Evolutionary conservation across 768 basidiomycete genomes (phyloP).

Genomic region (Boletellus emodensis): DNA sequence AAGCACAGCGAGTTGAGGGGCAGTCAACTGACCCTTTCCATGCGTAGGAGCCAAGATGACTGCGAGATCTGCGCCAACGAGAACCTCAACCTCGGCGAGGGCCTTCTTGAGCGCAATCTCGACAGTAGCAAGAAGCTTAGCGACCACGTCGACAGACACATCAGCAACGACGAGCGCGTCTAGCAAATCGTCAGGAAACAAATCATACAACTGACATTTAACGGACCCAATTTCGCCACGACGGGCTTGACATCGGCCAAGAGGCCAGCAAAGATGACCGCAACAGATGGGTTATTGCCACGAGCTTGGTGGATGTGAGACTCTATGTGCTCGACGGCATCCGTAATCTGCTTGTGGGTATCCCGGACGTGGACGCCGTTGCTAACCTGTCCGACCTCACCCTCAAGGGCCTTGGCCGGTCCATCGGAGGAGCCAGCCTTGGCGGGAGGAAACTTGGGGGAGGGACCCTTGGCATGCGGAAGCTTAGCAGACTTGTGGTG

Average conservation of each 20-base stretch:
- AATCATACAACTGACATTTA: too few relatives aligned
- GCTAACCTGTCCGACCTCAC: too few relatives aligned
- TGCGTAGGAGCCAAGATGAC: conserved; percentile 25
- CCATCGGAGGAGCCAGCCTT: too few relatives aligned
- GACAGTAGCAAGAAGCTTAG: conserved; percentile 21
- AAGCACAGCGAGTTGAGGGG: conserved; percentile 22
- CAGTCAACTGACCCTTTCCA: conserved; percentile 22
- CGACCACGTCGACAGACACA: conserved; percentile 20
- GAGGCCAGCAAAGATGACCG: conserved; percentile 25
- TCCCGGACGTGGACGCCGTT: background rate
- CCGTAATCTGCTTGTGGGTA: too few relatives aligned
- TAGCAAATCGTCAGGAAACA: conserved; percentile 10
- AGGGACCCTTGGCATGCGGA: too few relatives aligned
- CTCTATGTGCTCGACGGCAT: too few relatives aligned
- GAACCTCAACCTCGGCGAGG: conserved; percentile 20
- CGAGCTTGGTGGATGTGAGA: too few relatives aligned
- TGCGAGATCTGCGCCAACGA: conserved; percentile 20
- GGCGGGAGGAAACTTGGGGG: too few relatives aligned
- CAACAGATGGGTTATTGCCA: conserved; percentile 13
- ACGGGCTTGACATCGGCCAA: conserved; percentile 12
- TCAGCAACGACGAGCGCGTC: conserved; percentile 24
- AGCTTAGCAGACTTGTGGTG: too few relatives aligned
- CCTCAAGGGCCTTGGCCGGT: too few relatives aligned
- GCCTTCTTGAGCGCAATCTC: conserved; percentile 21
- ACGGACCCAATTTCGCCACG: conserved; percentile 28